These are phyloP conservation scores for Schizophyllum commune DNA, from an alignment of 1,284 basidiomycete species.

Conservation along the genomic window DNA sequence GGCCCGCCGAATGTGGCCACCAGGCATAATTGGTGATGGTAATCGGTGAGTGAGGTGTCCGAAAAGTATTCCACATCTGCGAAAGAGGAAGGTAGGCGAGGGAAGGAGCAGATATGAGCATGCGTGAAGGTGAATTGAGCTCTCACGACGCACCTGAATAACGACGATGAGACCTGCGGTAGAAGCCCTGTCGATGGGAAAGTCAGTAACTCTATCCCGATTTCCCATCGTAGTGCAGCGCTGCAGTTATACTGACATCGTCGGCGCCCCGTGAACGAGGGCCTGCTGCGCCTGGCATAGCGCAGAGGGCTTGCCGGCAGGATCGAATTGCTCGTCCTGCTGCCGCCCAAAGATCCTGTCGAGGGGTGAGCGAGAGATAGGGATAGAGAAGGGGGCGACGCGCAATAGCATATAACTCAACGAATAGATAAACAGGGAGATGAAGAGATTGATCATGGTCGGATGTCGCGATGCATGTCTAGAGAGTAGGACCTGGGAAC, in stretches of 20 bases:
- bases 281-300: slow-evolving; percentile 44
- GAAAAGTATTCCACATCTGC: slow-evolving; percentile 33
- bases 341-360: slow-evolving; percentile 30
- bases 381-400: too few relatives aligned
- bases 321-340: slow-evolving; percentile 15
- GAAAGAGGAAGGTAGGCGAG: not conserved
- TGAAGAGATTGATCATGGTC: slow-evolving; percentile 44
- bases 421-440: slow-evolving; percentile 47
- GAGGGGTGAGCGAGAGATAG: not conserved
- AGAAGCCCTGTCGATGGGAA: slow-evolving; percentile 29
- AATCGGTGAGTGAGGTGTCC: slow-evolving; percentile 9
- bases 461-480: slow-evolving; percentile 35
- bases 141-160: slow-evolving; percentile 30
- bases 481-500: slow-evolving; percentile 20
- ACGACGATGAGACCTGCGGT: slow-evolving; percentile 41
- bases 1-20: not conserved
- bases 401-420: slow-evolving; percentile 42
- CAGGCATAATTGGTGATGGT: not conserved
- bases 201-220: too few relatives aligned
- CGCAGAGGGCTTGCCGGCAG: slow-evolving; percentile 5
- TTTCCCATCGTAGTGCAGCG: not conserved
- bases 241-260: slow-evolving; percentile 34
- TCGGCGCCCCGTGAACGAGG: slow-evolving; percentile 43
- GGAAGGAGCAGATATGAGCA: not conserved
- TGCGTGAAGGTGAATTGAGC: not conserved